Conservation (phyloP, 441 rosid genomes). For the Rhodomyrtus psidioides region DNA sequence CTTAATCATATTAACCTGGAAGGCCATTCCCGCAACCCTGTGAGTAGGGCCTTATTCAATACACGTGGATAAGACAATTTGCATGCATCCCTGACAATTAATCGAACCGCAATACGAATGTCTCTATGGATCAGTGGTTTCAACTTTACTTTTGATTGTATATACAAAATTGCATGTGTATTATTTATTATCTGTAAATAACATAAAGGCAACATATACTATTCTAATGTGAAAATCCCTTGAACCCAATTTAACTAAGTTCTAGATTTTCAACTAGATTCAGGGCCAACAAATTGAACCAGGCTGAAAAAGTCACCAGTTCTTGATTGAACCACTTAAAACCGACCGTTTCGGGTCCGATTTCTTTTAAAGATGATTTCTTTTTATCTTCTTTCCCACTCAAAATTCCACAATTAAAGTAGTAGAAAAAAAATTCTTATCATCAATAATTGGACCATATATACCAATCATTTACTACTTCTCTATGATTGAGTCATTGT, state of each 20-base stretch:
- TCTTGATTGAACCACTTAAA: not conserved
- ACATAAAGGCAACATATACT: not conserved
- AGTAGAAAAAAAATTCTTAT: not conserved
- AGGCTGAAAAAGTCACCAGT: not conserved
- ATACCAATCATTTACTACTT: not conserved
- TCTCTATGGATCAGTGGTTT: not conserved
- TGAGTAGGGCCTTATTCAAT: not conserved
- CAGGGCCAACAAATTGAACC: not conserved
- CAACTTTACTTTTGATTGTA: no score
- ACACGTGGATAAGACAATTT: not conserved
- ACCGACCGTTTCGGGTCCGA: accelerated
- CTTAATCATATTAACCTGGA: not conserved
- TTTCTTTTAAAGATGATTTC: not conserved
- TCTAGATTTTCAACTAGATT: not conserved
- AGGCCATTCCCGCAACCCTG: not conserved
- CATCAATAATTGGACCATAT: not conserved
- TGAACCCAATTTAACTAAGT: not conserved
- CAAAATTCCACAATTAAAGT: not conserved
- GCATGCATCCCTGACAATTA: not conserved
- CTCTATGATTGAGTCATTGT: not conserved
- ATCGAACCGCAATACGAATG: not conserved
- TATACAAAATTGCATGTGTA: no score
- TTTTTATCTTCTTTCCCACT: not conserved
- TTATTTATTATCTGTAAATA: no score
- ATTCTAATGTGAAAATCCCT: not conserved